Evolutionary conservation across 2,329 filamentous ascomycete species (phyloP).

Genomic region (Colletotrichum plurivorum): DNA sequence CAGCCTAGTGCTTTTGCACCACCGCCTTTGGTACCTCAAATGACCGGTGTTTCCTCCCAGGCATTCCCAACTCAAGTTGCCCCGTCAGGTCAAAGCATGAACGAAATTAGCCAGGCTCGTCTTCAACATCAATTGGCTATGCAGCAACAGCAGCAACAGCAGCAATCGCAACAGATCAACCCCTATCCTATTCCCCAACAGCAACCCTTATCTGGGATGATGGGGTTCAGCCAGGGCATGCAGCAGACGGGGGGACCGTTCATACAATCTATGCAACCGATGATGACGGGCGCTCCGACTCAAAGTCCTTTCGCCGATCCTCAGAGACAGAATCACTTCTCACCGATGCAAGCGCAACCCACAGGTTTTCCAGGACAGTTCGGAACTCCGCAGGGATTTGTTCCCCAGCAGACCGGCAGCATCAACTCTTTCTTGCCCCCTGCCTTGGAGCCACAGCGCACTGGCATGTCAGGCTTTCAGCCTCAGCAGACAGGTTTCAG

Average conservation of each 20-base stretch:
- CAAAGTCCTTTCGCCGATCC: conserved; percentile 59
- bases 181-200: conserved; percentile 50
- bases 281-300: conserved; percentile 61
- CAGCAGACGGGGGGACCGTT: conserved; percentile 49
- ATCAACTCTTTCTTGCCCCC: conserved; percentile 73
- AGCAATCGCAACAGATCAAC: conserved; percentile 45
- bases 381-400: conserved; percentile 65
- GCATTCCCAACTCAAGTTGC: conserved; percentile 72
- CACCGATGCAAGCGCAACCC: conserved; percentile 70
- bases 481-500: conserved; percentile 66
- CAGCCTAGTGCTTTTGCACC: conserved; percentile 81
- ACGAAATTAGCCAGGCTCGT: conserved; percentile 78
- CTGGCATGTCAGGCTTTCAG: conserved; percentile 62
- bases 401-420: conserved; percentile 56
- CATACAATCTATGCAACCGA: conserved; percentile 66
- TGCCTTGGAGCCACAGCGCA: conserved; percentile 72
- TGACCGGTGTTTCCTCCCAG: conserved; percentile 75
- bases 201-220: conserved; percentile 50
- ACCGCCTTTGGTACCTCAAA: conserved; percentile 84
- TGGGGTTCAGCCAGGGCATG: conserved; percentile 53
- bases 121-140: conserved; percentile 73
- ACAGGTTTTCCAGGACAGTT: conserved; percentile 71
- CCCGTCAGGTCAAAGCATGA: conserved; percentile 81
- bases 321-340: conserved; percentile 56
- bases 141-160: conserved; percentile 56